Evolutionary conservation across 2,329 filamentous ascomycete genomes (phyloP).

Genomic region (Trichoderma koningii): DNA sequence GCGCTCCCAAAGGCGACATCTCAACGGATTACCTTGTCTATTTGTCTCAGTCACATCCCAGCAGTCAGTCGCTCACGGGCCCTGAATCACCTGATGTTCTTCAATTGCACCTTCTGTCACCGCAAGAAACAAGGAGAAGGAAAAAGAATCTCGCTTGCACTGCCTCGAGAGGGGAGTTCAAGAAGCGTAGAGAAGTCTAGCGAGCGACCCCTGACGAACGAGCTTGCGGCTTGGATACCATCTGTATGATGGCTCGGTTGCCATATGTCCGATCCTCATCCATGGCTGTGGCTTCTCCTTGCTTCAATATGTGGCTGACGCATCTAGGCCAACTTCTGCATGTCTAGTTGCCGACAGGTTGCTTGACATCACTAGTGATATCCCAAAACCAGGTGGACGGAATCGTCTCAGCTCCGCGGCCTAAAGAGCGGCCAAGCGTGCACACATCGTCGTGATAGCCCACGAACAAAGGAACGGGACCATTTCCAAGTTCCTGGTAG

Average conservation of each 20-base stretch:
- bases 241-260: neutral
- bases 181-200: neutral
- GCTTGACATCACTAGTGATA: conserved; percentile 2
- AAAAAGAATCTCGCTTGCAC: conserved; percentile 16
- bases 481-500: conserved; percentile 14
- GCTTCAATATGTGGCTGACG: neutral
- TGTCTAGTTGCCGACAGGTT: neutral
- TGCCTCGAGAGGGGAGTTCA: neutral
- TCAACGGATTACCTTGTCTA: neutral
- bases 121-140: neutral
- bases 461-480: neutral
- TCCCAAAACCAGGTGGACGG: conserved; percentile 19
- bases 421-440: neutral
- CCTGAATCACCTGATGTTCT: neutral
- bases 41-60: conserved; percentile 6
- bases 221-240: neutral
- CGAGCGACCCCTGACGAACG: neutral
- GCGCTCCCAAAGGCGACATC: neutral
- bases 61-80: neutral
- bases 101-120: neutral
- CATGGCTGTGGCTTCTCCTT: neutral
- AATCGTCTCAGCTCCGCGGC: conserved; percentile 10
- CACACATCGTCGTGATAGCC: neutral
- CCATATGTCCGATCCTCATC: neutral
- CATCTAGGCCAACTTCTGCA: neutral